Conservation (phyloP, 305 asterid species). For the Stenogyne calaminthoides region DNA sequence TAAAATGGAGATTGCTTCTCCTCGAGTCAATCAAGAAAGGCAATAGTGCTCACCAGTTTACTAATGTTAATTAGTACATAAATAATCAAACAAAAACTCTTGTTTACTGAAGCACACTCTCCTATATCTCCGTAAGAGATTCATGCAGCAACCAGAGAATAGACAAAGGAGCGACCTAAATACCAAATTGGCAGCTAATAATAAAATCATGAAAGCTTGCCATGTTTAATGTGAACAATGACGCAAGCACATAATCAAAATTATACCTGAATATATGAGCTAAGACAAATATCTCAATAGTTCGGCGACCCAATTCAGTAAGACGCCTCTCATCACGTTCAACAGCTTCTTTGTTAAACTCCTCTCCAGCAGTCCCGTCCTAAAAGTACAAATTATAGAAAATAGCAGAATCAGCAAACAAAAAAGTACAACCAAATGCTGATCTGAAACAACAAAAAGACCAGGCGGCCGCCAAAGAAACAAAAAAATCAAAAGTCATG, state of each 20-base stretch:
- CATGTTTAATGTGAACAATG: not conserved
- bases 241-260: not conserved
- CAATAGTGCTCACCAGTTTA: not conserved
- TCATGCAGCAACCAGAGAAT: not conserved
- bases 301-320: slow-evolving; percentile 85
- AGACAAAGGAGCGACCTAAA: not conserved
- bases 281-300: slow-evolving; percentile 83
- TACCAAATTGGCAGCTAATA: not conserved
- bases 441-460: not conserved
- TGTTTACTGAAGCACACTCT: not conserved
- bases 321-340: slow-evolving; percentile 90
- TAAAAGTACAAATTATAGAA: slow-evolving; percentile 27
- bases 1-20: slow-evolving; percentile 15
- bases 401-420: slow-evolving; percentile 18
- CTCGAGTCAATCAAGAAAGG: not conserved
- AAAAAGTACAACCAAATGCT: not conserved
- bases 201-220: not conserved
- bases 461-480: not conserved
- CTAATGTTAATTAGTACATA: not conserved
- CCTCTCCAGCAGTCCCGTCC: slow-evolving; percentile 92
- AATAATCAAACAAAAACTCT: not conserved
- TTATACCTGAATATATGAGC: slow-evolving; percentile 83
- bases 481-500: not conserved
- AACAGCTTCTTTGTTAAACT: slow-evolving; percentile 78
- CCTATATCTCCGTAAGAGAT: not conserved